Evolutionary conservation across 2,329 filamentous ascomycete genomes (phyloP), one percentile per base, ranked within the genome.

Genomic region (Sodiomyces alkalinus): DNA sequence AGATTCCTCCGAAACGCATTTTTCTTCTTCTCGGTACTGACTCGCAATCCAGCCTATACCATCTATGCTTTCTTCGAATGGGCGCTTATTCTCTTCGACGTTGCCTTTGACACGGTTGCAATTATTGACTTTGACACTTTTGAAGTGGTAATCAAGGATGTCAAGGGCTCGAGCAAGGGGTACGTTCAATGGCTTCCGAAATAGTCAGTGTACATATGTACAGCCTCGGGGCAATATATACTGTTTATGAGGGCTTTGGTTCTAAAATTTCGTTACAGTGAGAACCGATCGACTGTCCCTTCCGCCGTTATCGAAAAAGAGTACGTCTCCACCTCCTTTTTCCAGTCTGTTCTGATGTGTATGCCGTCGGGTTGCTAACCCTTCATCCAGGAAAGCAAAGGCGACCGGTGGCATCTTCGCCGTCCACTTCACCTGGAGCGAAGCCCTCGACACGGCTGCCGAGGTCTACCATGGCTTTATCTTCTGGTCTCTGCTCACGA

Each of bases 11-110:
- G n/a, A n/a, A n/a, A n/a, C n/a, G n/a, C n/a, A n/a, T n/a, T n/a
- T n/a, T n/a, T n/a, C n/a, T n/a, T 16, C 10, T 14, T 6, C 7
- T 6, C 3, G 12, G 9, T n/a, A 14, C 23, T 25, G 14, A 25
- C 15, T n/a, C n/a, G n/a, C 30, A 23, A 16, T 21, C 23, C 44
- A 96, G 90, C 90, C 18, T 98, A 98, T 56, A 98, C 90, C 1
- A 92, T 68, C 29, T 98, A 98, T 53, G 79, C 90, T 38, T 94
- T 98, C 57, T 94, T 96, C 54, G 90, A 98, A 55, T 98, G 90
- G 90, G 64, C 85, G 14, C 64, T 98, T 36, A 85, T 98, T 47
- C 62, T 98, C 41, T 82, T 93, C 51, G 90, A 98, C 52, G 85
- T 98, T 33, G 87, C 71, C 17, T 98, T 98, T 56, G 90, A 98